Conservation (phyloP, 2,329 filamentous ascomycete species). For the Pezicula neosporulosa region DNA sequence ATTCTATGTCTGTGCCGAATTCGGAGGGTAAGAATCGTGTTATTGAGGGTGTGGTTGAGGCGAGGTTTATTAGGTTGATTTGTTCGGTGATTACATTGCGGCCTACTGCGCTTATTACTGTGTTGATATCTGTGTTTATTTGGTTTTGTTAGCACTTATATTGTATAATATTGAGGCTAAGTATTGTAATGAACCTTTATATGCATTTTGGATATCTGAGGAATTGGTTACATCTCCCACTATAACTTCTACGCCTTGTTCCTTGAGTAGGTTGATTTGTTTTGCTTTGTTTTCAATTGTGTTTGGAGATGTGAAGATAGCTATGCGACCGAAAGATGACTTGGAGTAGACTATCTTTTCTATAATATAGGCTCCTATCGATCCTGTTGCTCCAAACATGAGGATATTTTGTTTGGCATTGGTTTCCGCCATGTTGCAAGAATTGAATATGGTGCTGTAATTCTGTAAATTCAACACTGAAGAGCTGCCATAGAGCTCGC, state of each 20-base stretch:
- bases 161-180: conserved; percentile 17
- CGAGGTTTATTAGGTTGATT: conserved; percentile 57
- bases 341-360: conserved; percentile 43
- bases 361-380: conserved; percentile 48
- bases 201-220: conserved; percentile 52
- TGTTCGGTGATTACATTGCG: conserved; percentile 59
- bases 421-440: conserved; percentile 3
- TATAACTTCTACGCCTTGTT: conserved; percentile 51
- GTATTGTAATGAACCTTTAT: conserved; percentile 32
- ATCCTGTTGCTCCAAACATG: conserved; percentile 49
- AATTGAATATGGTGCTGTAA: not conserved
- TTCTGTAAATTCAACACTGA: too few relatives aligned
- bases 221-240: conserved; percentile 51
- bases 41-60: conserved; percentile 58
- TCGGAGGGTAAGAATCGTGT: conserved; percentile 59
- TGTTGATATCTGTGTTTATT: conserved; percentile 47
- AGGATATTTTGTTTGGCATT: conserved; percentile 34
- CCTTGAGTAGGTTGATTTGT: conserved; percentile 37
- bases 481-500: too few relatives aligned
- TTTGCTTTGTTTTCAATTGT: conserved; percentile 47
- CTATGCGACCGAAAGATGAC: conserved; percentile 42
- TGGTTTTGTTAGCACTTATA: not conserved
- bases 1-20: conserved; percentile 49
- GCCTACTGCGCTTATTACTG: conserved; percentile 62
- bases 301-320: conserved; percentile 52